Base-by-base conservation (phyloP, 208 protist genomes). In the Wallacemonas rigidus region DNA sequence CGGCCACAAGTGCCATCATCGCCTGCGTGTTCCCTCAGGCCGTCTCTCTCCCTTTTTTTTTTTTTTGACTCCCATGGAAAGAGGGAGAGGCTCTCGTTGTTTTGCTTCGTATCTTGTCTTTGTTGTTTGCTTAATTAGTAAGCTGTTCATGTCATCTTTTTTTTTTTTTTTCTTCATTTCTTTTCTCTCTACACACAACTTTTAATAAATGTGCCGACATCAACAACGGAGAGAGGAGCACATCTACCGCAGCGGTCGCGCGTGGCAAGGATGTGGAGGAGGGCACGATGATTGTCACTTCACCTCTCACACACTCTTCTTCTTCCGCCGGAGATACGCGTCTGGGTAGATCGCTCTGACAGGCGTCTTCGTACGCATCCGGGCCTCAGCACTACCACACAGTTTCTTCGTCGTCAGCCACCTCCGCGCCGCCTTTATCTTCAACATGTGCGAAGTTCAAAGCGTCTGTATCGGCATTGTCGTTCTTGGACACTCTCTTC, bases 371-470 rank as follows among this genome's bases (percentile, higher is more conserved):
- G 26, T 26, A 26, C 0, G 26, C 26, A 26, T 26, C 26, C 26
- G 26, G 26, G 26, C 26, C 26, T 14, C 38, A 8, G 7, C 40
- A 17, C 55, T 71, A 76, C 57, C 62, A 76, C 53, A 48, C 50
- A 41, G 63, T 50, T 36, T 76, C 72, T 17, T 65, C 44, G 60
- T 67, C 64, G 15, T 76, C 72, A 26, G 69, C 64, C 45, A 76
- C 72, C 15, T 76, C 62, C 40, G 72, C 72, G 8, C 72, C 72
- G 26, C 77, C 82, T 41, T 75, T 79, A 57, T 92, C 87, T 12
- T 79, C 74, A 14, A 86, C 77, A 12, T 71, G 74, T 51, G 82
- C 72, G 58, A 89, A 69, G 56, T 81, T 77, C 40, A 92, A 71
- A 0, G 73, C 75, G 61, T 74, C 76, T 41, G 41, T 64, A 67